Base-by-base conservation (phyloP, 108 stramenopile genomes). In the Epipyxis sp. region DNA sequence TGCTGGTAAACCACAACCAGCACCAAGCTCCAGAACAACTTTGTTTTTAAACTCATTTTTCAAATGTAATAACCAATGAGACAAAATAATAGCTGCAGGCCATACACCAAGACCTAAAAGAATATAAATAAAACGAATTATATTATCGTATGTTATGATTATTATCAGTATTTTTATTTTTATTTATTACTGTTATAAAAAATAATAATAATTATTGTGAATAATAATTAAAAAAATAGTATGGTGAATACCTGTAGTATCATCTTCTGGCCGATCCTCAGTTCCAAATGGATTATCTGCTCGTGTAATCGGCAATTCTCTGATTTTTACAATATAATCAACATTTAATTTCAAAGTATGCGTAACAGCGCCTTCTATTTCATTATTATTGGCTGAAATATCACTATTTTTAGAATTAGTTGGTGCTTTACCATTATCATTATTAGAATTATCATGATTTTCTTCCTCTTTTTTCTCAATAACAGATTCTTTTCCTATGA, bases 241-340 rank as follows among this genome's bases (percentile, higher is more conserved):
- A n/a, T n/a, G n/a, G n/a, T n/a, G n/a, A n/a, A n/a, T n/a, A n/a
- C n/a, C n/a, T n/a, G n/a, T n/a, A n/a, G n/a, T n/a, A n/a, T n/a
- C n/a, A n/a, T n/a, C n/a, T n/a, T n/a, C n/a, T n/a, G n/a, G n/a
- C n/a, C n/a, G n/a, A n/a, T n/a, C n/a, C n/a, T n/a, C n/a, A n/a
- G n/a, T n/a, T n/a, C 54, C 54, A n/a, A 57, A 57, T n/a, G 54
- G 54, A n/a, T 57, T 57, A 57, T 57, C 54, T 57, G 54, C 54
- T n/a, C 54, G 25, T 57, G 54, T 57, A n/a, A 57, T 57, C n/a
- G 54, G 54, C n/a, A 57, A n/a, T 57, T 57, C 54, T 57, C 54
- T 57, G 25, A 57, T 57, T 57, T 57, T 57, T n/a, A 57, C 54
- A n/a, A 57, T n/a, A n/a, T n/a, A n/a, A n/a, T n/a, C n/a, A n/a